phyloP scores from a whole-genome alignment of 73 alveolate species.

The Loxodes magnus region DNA sequence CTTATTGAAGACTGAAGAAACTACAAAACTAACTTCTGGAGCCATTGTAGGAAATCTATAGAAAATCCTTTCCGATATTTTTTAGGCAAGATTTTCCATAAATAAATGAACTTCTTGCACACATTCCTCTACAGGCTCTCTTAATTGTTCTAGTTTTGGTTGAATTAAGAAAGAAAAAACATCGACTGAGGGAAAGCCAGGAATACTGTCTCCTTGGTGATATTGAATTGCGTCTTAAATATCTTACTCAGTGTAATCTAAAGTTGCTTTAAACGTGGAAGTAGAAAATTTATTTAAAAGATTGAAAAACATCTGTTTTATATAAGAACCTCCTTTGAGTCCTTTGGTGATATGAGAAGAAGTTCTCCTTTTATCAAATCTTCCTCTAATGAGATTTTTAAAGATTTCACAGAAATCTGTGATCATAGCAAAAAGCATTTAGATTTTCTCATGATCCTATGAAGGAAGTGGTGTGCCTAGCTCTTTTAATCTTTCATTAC shows the following conservation, averaged over 20 bases:
- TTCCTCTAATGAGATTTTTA: constrained; percentile 47
- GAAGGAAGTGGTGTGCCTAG: constrained; percentile 17
- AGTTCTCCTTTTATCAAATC: constrained; percentile 27
- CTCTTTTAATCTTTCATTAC: constrained; percentile 41
- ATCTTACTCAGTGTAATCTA: constrained; percentile 54
- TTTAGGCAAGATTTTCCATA: constrained; percentile 64
- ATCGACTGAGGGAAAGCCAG: constrained; percentile 97
- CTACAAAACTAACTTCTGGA: constrained; percentile 53
- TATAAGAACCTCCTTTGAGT: not conserved
- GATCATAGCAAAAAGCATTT: not conserved
- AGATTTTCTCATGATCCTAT: not conserved
- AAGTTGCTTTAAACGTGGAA: constrained; percentile 8
- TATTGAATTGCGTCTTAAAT: constrained; percentile 81
- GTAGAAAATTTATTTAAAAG: constrained; percentile 2
- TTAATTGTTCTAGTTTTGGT: constrained; percentile 65
- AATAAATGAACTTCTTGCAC: constrained; percentile 58
- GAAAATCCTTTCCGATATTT: constrained; percentile 50
- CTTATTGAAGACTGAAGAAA: constrained; percentile 33
- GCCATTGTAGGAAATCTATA: constrained; percentile 64
- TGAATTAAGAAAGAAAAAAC: constrained; percentile 66
- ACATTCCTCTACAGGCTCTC: constrained; percentile 77
- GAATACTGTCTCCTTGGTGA: constrained; percentile 94
- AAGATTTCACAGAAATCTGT: constrained; percentile 11
- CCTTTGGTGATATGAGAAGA: not conserved
- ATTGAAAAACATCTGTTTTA: constrained; percentile 21